Conservation (phyloP, 257 asterid species). For the Cinchona pubescens region DNA sequence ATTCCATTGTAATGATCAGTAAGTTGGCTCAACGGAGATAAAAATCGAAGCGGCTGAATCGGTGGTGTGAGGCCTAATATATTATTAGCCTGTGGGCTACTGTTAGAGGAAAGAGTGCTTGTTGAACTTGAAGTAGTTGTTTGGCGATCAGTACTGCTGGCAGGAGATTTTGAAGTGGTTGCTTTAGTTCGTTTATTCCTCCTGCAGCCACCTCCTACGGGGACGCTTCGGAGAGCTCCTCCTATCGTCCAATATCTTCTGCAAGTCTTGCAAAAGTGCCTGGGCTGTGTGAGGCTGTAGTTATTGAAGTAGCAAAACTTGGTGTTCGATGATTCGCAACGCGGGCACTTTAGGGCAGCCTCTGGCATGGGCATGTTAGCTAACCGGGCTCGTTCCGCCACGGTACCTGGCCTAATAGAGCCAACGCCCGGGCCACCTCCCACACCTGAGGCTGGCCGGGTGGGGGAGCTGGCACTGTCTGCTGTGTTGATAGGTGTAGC, state of each 20-base stretch:
- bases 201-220: slow-evolving; percentile 90
- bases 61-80: slow-evolving; percentile 43
- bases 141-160: slow-evolving; percentile 45
- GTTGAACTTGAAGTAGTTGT: slow-evolving; percentile 48
- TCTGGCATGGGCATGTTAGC: slow-evolving; percentile 88
- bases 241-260: slow-evolving; percentile 90
- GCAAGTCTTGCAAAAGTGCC: slow-evolving; percentile 96
- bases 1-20: slow-evolving; percentile 45
- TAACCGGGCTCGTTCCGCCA: slow-evolving; percentile 86
- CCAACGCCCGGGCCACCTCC: slow-evolving; percentile 37
- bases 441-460: slow-evolving; percentile 50
- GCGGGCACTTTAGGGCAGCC: slow-evolving; percentile 75
- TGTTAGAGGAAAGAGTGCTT: slow-evolving; percentile 40
- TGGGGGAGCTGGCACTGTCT: slow-evolving; percentile 33
- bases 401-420: slow-evolving; percentile 73
- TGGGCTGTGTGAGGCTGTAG: slow-evolving; percentile 85
- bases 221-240: slow-evolving; percentile 83
- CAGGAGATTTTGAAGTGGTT: slow-evolving; percentile 60
- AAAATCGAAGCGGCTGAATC: slow-evolving; percentile 51
- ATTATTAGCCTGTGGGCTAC: slow-evolving; percentile 25
- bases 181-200: slow-evolving; percentile 69
- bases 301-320: slow-evolving; percentile 93
- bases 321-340: slow-evolving; percentile 85
- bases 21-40: slow-evolving; percentile 65
- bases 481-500: slow-evolving; percentile 32